phyloP scores from a whole-genome alignment of 1,284 basidiomycete genomes.

The Fomitopsis pinicola region DNA sequence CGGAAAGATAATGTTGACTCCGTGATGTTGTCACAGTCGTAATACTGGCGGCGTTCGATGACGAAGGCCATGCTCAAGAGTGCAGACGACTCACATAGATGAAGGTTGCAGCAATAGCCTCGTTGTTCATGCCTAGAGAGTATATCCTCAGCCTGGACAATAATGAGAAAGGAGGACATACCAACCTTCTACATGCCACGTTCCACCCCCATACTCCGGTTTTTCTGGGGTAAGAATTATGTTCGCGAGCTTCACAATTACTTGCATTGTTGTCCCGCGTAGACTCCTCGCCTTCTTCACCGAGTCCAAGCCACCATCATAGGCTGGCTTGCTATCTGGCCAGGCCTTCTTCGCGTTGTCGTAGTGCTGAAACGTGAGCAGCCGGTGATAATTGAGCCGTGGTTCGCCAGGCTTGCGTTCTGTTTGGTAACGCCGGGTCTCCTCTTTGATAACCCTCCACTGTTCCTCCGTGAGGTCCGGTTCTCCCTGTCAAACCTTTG shows the following conservation, averaged over 20 bases:
- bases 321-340: background rate
- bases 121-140: slow-evolving; percentile 32
- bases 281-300: slow-evolving; percentile 12
- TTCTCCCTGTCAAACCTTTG: background rate
- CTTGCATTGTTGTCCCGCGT: slow-evolving; percentile 30
- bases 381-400: background rate
- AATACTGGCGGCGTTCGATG: slow-evolving; percentile 6
- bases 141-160: background rate
- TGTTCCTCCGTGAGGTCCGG: background rate
- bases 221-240: slow-evolving; percentile 44
- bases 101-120: slow-evolving; percentile 41
- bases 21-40: slow-evolving; percentile 13
- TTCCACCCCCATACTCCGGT: slow-evolving; percentile 28
- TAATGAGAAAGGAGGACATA: no score
- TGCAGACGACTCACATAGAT: slow-evolving; percentile 27
- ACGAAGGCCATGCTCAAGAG: background rate
- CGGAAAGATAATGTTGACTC: slow-evolving; percentile 15
- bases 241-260: slow-evolving; percentile 50
- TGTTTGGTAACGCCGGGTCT: background rate
- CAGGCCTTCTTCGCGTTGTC: background rate
- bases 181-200: slow-evolving; percentile 32
- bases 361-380: background rate
- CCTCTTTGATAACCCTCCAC: background rate
- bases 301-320: background rate
- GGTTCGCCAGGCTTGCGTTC: background rate